Conservation (phyloP, 2,329 filamentous ascomycete genomes). For the Zymoseptoria passerinii region DNA sequence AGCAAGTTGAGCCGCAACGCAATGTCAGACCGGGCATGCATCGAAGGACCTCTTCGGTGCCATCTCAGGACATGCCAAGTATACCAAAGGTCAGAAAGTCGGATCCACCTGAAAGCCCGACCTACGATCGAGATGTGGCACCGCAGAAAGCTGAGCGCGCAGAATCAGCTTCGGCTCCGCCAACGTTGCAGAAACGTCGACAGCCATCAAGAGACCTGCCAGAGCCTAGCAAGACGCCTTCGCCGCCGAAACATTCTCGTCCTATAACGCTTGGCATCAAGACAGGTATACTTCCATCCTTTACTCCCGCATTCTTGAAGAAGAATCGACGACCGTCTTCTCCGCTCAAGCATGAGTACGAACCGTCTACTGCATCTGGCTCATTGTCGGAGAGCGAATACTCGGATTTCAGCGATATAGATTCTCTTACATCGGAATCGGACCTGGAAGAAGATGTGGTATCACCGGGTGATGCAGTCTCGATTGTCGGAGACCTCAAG, state of each 20-base stretch:
- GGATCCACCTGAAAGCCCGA: constrained; percentile 31
- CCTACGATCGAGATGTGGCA: constrained; percentile 14
- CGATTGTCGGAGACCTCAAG: constrained; percentile 28
- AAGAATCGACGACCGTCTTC: constrained; percentile 71
- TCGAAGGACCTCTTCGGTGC: constrained; percentile 41
- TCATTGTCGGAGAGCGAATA: constrained; percentile 52
- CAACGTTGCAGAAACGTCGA: constrained; percentile 28
- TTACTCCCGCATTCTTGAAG: constrained; percentile 31
- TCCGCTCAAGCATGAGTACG: constrained; percentile 93
- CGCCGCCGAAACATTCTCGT: constrained; percentile 26
- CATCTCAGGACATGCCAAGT: constrained; percentile 38
- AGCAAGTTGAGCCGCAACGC: constrained; percentile 9
- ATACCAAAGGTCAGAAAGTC: constrained; percentile 39
- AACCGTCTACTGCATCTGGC: constrained; percentile 67
- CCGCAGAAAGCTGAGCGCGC: constrained; percentile 14
- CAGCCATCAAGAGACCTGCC: constrained; percentile 4
- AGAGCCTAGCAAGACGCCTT: constrained; percentile 10
- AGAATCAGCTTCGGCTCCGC: constrained; percentile 27
- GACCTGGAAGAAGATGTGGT: constrained; percentile 48
- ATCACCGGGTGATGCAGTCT: constrained; percentile 14
- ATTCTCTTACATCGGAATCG: constrained; percentile 40
- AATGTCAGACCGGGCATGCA: constrained; percentile 31
- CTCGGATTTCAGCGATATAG: constrained; percentile 41
- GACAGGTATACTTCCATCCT: constrained; percentile 23
- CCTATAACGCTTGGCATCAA: constrained; percentile 17